phyloP scores from a whole-genome alignment of 1,284 basidiomycete species.

The Neonothopanus nambi region DNA sequence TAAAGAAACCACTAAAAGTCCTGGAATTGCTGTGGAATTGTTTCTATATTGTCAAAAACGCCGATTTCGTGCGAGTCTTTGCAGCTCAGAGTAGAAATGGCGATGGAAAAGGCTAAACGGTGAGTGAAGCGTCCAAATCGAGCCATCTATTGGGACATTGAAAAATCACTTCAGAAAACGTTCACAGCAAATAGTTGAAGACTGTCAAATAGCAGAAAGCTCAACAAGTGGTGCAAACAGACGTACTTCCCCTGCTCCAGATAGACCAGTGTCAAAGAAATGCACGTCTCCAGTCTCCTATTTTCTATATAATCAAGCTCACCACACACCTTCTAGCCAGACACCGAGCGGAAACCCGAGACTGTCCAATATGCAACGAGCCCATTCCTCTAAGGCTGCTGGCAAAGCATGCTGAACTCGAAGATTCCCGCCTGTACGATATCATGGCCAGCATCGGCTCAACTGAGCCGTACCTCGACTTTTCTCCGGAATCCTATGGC shows the following conservation, averaged over 20 bases:
- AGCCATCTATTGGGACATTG: not conserved
- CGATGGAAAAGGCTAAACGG: conserved; percentile 9
- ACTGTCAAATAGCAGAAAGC: not conserved
- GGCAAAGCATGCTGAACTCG: conserved; percentile 59
- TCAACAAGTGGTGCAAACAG: conserved; percentile 2
- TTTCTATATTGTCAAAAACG: not conserved
- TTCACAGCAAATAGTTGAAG: not conserved
- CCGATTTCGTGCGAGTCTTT: not conserved
- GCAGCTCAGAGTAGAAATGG: not conserved
- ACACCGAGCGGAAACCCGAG: conserved; percentile 63
- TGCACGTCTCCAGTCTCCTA: not conserved
- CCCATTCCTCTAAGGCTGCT: conserved; percentile 69
- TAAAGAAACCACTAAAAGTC: not conserved
- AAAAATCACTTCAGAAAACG: conserved; percentile 7
- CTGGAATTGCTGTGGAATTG: not conserved
- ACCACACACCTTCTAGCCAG: conserved; percentile 43
- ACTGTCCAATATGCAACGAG: conserved; percentile 73
- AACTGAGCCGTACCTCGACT: conserved; percentile 40
- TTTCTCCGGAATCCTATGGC: conserved; percentile 11
- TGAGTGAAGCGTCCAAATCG: not conserved
- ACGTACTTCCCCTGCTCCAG: not conserved
- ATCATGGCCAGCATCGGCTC: conserved; percentile 65
- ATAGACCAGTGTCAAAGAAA: conserved; percentile 3
- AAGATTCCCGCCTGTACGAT: conserved; percentile 64
- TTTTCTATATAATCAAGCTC: not conserved